Evolutionary conservation across 1,139 yeast genomes (phyloP), one percentile per base, ranked within the genome.

Genomic region (Taphrina deformans): DNA sequence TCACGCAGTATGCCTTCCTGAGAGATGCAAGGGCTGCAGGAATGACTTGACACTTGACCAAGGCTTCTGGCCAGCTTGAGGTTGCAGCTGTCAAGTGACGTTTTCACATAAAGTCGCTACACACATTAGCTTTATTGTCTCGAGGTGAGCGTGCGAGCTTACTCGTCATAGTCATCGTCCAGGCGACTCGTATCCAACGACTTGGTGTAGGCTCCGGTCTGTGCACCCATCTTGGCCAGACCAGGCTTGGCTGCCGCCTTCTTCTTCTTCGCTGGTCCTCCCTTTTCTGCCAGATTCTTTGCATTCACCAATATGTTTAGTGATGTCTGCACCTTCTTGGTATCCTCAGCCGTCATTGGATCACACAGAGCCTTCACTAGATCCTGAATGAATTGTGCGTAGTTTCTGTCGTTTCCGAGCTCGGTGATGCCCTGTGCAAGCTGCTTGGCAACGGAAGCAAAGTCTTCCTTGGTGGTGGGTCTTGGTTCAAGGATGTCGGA

Each of bases 161-260:
- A 53, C 58, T 59, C 63, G 50, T 59, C 63, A 50, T 59, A 59
- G 50, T 50, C 63, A 40, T 59, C 63, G 50, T 59, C 63, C 29
- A 59, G 40, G 2, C 63, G 55, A 18, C 40, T 48, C n/a, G 63
- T 24, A 50, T 59, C 63, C 10, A 59, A 44, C 14, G 63, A 51
- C 12, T 24, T 48, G 12, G 53, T 59, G 46, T 59, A 59, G 16
- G 56, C 55, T 29, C 50, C 84, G 71, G 89, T 89, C 35, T 82
- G 85, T 35, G 85, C 84, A 80, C 90, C 91, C 69, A 86, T 92
- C 84, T 92, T 91, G 85, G 90, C 89, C 82, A 89, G 90, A 74
- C 97, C 97, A 35, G 96, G 93, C 75, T 97, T 96, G 73, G 95
- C 96, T 55, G 95, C 87, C 73, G 82, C 87, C 80, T 97, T 89